Evolutionary conservation across 2,329 filamentous ascomycete genomes (phyloP).

Genomic region (Orbilia oligospora): DNA sequence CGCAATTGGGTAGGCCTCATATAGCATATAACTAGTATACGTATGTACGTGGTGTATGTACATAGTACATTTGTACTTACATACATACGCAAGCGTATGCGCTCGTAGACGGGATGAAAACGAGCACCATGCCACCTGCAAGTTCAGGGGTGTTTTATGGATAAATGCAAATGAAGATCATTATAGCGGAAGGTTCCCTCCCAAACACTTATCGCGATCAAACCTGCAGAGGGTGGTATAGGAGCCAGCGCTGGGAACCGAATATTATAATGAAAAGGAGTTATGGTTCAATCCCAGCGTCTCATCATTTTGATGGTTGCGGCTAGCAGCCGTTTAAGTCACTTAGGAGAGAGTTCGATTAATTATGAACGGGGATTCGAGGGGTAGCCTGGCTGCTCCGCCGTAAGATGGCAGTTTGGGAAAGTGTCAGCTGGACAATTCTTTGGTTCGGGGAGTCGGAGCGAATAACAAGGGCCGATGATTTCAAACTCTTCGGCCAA

Average conservation of each 20-base stretch:
- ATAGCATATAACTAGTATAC: slow-evolving; percentile 37
- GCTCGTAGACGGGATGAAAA: slow-evolving; percentile 53
- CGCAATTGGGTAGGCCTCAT: slow-evolving; percentile 37
- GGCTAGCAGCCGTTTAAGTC: slow-evolving; percentile 35
- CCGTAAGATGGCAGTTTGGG: slow-evolving; percentile 42
- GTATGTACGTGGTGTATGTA: background rate
- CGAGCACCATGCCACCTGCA: slow-evolving; percentile 50
- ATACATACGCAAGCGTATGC: slow-evolving; percentile 9
- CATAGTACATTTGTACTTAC: background rate
- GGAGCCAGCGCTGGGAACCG: slow-evolving; percentile 49
- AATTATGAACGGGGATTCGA: slow-evolving; percentile 22
- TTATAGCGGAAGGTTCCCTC: slow-evolving; percentile 39
- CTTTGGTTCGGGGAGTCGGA: slow-evolving; percentile 34
- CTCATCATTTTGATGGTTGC: slow-evolving; percentile 46
- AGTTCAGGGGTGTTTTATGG: slow-evolving; percentile 55
- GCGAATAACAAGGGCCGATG: slow-evolving; percentile 45
- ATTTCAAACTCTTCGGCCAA: slow-evolving; percentile 42
- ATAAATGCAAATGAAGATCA: slow-evolving; percentile 57
- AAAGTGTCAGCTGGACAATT: slow-evolving; percentile 59
- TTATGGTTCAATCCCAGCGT: slow-evolving; percentile 56
- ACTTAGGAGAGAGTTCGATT: slow-evolving; percentile 13
- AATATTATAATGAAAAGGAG: slow-evolving; percentile 58
- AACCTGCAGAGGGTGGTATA: slow-evolving; percentile 47
- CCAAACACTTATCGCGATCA: slow-evolving; percentile 48
- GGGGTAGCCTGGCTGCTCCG: slow-evolving; percentile 42